Conservation (phyloP, 225 moss, liverwort and hornwort species). For the Physcomitrellopsis africana region DNA sequence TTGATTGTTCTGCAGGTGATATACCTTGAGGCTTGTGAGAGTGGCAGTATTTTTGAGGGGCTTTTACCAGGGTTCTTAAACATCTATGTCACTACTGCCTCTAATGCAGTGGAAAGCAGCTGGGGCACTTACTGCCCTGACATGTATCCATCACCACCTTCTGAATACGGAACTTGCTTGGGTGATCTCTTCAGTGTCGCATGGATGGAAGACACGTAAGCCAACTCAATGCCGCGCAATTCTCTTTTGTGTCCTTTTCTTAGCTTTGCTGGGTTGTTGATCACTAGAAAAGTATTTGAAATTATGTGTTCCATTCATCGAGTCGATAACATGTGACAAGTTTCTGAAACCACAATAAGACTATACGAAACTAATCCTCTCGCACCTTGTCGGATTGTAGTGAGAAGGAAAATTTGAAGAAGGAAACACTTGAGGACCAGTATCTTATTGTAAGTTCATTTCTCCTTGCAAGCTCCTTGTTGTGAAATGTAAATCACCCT, state of each 20-base stretch:
- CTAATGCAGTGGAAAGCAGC: conserved; percentile 40
- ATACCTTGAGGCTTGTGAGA: conserved; percentile 40
- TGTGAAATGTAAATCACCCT: too few species aligned
- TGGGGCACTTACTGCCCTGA: conserved; percentile 43
- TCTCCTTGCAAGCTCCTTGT: too few species aligned
- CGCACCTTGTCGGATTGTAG: conserved; percentile 29
- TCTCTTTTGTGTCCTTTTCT: too few species aligned
- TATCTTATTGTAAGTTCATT: conserved; percentile 60
- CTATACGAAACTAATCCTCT: too few species aligned
- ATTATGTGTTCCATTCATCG: too few species aligned
- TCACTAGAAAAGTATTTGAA: too few species aligned
- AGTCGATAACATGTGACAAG: too few species aligned
- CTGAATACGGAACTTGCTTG: conserved; percentile 33
- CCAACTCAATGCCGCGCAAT: not conserved
- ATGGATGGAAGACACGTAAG: conserved; percentile 48
- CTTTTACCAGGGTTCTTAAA: conserved; percentile 29
- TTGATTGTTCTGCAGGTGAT: conserved; percentile 24
- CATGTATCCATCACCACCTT: conserved; percentile 15
- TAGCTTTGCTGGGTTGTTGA: too few species aligned
- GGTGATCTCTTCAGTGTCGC: conserved; percentile 43
- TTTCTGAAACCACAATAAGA: too few species aligned
- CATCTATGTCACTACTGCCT: conserved; percentile 40
- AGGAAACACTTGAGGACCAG: conserved; percentile 65
- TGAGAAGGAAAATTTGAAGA: conserved; percentile 59
- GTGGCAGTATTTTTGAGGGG: conserved; percentile 39